Evolutionary conservation across 805 yeast species (phyloP), one percentile per base, ranked within the genome.

Genomic region (Starmerella etchellsii): DNA sequence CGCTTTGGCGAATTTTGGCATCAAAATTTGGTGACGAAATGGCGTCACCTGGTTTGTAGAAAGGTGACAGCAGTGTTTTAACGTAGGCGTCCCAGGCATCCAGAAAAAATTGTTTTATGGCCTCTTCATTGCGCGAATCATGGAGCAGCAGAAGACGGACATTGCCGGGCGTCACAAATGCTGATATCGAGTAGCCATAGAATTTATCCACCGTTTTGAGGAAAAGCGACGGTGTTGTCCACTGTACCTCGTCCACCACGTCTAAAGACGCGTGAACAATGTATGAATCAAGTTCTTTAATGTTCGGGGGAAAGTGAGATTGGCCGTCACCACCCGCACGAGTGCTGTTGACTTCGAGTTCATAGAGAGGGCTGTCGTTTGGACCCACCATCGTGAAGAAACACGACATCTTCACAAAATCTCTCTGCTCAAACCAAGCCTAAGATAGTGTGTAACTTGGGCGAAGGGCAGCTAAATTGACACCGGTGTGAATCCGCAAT

Each of bases 361-460:
- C 95, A 52, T 85, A 91, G 2, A 91, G 55, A 0, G 96, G 95
- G 47, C 72, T 73, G 58, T 91, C 97, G 28, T 73, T 70, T 1
- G 87, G 78, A 15, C 96, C 96, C 31, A 91, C 73, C 36, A 91
- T 78, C 3, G 93, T 80, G 54, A 91, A 75, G 59, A 85, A 87
- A 62, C 78, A 82, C n/a, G 94, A 80, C 77, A 80, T 76, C 26
- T 9, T 4, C n/a, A n/a, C n/a, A n/a, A n/a, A n/a, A n/a, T n/a
- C n/a, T n/a, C n/a, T n/a, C n/a, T n/a, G n/a, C n/a, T n/a, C n/a
- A n/a, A n/a, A n/a, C n/a, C n/a, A n/a, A n/a, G n/a, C n/a, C n/a
- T n/a, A n/a, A n/a, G n/a, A n/a, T n/a, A n/a, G n/a, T n/a, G n/a
- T n/a, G n/a, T n/a, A n/a, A n/a, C n/a, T n/a, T n/a, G n/a, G n/a